Percentiles rank a stretch among this genome's conserved stretches.
Evolutionary conservation across 177 flowering plant species (phyloP).

Genomic region (Telopea speciosissima): DNA sequence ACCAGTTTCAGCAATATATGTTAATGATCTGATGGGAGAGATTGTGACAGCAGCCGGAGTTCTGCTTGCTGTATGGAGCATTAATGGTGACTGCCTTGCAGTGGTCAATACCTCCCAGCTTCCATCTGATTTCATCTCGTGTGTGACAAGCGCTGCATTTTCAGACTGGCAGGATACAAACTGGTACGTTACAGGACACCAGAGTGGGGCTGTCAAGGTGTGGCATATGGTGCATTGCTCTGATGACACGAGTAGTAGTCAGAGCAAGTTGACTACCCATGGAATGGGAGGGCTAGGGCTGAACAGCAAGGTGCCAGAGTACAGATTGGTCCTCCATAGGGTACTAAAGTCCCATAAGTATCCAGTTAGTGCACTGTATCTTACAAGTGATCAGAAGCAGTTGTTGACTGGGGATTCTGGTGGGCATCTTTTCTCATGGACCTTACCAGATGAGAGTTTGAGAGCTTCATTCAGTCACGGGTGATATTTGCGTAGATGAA

Average conservation of each 20-base stretch:
- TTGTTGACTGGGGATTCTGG: slow-evolving; percentile 63
- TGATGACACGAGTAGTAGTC: slow-evolving; percentile 26
- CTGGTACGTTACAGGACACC: slow-evolving; percentile 77
- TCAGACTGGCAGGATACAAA: slow-evolving; percentile 69
- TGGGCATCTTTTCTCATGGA: slow-evolving; percentile 69
- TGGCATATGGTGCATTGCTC: slow-evolving; percentile 68
- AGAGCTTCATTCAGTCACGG: slow-evolving; percentile 36
- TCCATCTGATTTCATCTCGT: slow-evolving; percentile 65
- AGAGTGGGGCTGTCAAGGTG: slow-evolving; percentile 73
- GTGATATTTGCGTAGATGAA: slow-evolving; percentile 12
- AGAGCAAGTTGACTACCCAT: slow-evolving; percentile 23
- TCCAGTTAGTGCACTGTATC: slow-evolving; percentile 65
- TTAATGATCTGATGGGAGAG: slow-evolving; percentile 66
- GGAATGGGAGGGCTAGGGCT: slow-evolving; percentile 30
- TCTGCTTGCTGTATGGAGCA: slow-evolving; percentile 68
- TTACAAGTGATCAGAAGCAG: slow-evolving; percentile 55
- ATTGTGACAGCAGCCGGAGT: slow-evolving; percentile 69
- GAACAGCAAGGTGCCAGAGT: slow-evolving; percentile 39
- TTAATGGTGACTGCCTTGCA: slow-evolving; percentile 72
- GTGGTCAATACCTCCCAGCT: slow-evolving; percentile 62
- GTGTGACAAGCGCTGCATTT: slow-evolving; percentile 48
- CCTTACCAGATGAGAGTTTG: slow-evolving; percentile 50
- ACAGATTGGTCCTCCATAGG: slow-evolving; percentile 54
- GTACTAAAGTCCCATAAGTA: slow-evolving; percentile 60
- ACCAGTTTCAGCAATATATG: slow-evolving; percentile 59